A percentile compares a stretch with the other conserved stretches of the same genome.
These are phyloP conservation scores for Geotrichum europaeum DNA, from an alignment of 1,139 yeast species.

Conservation along the genomic window DNA sequence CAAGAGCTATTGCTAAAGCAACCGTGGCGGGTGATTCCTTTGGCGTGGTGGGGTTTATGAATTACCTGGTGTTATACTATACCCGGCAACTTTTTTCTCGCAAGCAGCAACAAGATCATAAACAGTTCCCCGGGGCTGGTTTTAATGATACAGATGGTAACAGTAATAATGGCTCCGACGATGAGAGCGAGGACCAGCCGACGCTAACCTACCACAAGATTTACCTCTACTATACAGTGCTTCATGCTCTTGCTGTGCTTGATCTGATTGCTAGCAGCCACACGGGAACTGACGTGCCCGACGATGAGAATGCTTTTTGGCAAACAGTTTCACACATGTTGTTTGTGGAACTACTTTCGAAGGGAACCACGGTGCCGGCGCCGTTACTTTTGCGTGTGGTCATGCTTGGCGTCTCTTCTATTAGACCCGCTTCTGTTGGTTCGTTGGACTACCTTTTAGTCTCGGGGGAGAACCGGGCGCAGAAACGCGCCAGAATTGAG, in stretches of 20 bases:
- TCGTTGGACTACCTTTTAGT: neutral
- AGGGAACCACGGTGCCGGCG: neutral
- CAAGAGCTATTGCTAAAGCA: conserved; percentile 23
- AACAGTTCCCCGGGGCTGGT: neutral
- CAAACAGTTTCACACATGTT: neutral
- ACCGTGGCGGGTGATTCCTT: neutral
- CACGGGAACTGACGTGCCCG: neutral
- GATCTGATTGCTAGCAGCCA: neutral
- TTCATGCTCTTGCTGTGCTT: neutral
- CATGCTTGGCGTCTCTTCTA: neutral
- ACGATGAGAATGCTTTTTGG: neutral
- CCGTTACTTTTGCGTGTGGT: neutral
- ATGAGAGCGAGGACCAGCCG: neutral
- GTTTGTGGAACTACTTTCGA: neutral
- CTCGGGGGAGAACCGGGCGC: neutral
- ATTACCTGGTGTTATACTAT: neutral
- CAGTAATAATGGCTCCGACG: neutral
- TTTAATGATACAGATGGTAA: neutral
- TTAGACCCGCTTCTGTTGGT: neutral
- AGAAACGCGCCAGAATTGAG: neutral
- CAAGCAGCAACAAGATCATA: neutral
- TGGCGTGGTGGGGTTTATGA: neutral
- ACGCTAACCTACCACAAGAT: neutral
- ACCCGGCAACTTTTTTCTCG: neutral
- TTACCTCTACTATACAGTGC: neutral